These are phyloP conservation scores for Neurospora tetraspora DNA, from an alignment of 495 filamentous ascomycete genomes.

Conservation along the genomic window DNA sequence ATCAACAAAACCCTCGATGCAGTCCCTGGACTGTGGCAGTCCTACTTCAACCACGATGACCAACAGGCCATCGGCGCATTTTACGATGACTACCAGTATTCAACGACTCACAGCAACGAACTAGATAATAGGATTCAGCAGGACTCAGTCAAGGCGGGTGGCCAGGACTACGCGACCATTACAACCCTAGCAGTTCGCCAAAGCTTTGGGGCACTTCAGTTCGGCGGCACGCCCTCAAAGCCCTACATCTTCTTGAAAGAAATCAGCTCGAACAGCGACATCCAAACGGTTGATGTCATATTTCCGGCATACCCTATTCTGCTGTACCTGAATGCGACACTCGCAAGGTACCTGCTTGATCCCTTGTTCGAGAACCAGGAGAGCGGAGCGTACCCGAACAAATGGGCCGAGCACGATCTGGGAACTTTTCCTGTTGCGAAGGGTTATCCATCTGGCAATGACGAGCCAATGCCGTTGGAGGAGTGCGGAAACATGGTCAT, in stretches of 20 bases:
- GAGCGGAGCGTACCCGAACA: constrained; percentile 81
- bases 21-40: constrained; percentile 68
- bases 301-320: constrained; percentile 88
- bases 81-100: constrained; percentile 57
- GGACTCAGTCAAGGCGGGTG: constrained; percentile 59
- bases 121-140: constrained; percentile 59
- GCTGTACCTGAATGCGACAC: constrained; percentile 74
- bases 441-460: constrained; percentile 71
- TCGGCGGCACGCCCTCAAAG: constrained; percentile 65
- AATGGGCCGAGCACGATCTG: constrained; percentile 82
- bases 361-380: constrained; percentile 84
- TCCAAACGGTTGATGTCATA: constrained; percentile 93
- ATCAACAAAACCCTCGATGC: constrained; percentile 55
- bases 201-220: constrained; percentile 76
- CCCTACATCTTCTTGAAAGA: constrained; percentile 88
- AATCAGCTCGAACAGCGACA: constrained; percentile 88
- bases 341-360: constrained; percentile 79
- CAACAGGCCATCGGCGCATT: constrained; percentile 52
- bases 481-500: constrained; percentile 95
- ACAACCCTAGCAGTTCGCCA: constrained; percentile 79
- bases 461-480: constrained; percentile 91
- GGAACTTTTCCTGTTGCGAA: constrained; percentile 89
- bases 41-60: constrained; percentile 46
- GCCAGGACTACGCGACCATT: constrained; percentile 68
- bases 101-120: constrained; percentile 40